phyloP scores from a whole-genome alignment of 352 stramenopile genomes.

The Thraustochytrium sp. region DNA sequence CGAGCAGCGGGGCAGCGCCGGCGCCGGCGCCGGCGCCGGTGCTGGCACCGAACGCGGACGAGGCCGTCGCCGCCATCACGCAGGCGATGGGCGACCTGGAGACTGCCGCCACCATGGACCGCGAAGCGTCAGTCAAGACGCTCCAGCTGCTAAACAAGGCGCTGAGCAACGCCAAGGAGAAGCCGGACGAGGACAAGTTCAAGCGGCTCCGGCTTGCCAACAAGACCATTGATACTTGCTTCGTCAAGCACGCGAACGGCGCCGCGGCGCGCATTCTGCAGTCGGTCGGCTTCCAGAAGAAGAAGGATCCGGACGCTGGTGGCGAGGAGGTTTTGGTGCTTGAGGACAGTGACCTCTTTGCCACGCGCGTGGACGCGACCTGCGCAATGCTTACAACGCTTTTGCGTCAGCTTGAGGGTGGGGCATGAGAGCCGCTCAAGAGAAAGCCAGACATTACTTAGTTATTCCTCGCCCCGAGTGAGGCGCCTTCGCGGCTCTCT shows the following conservation, averaged over 20 bases:
- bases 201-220: constrained; percentile 9
- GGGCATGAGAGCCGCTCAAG: not conserved
- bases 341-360: not conserved
- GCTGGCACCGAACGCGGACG: not conserved
- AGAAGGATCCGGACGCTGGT: not conserved
- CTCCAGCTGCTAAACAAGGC: constrained; percentile 5
- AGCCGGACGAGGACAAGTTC: constrained; percentile 14
- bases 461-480: too few relatives aligned
- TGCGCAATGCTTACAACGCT: not conserved
- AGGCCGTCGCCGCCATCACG: not conserved
- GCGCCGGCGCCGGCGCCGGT: not conserved
- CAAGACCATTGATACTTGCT: not conserved
- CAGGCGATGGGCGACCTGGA: not conserved
- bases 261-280: not conserved
- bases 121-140: not conserved
- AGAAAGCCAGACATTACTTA: not conserved
- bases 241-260: not conserved
- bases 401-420: not conserved
- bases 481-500: too few relatives aligned
- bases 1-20: too few relatives aligned
- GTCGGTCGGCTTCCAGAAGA: not conserved
- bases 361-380: not conserved
- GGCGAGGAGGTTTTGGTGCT: not conserved
- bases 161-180: constrained; percentile 3
- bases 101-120: not conserved